Base-by-base conservation (phyloP, 768 basidiomycete genomes). In the Suillus alpinus region DNA sequence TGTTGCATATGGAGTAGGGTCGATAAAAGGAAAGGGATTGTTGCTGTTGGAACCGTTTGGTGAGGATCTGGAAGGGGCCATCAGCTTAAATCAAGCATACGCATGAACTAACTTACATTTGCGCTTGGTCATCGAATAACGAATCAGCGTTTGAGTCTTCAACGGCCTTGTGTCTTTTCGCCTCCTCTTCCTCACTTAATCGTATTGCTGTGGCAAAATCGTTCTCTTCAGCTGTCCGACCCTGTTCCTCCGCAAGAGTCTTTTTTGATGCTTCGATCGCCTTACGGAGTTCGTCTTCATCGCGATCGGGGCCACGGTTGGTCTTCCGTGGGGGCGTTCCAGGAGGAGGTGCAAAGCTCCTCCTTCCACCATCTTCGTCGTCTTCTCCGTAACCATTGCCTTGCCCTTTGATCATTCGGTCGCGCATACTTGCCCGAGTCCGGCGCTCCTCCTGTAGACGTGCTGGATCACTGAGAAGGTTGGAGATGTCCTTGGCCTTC, bases 401-500 rank as follows among this genome's bases (percentile, higher is more conserved):
- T 0, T 79, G 71, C 13, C 87, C 88, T 47, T 85, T 84, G 58
- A 91, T 80, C 94, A 99, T 94, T 29, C 96, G 86, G 78, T 98
- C 94, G 36, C 94, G 86, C 97, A 99, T 98, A 56, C 83, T 81
- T 3, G 95, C 94, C 26, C 95, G 82, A 43, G 86, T 83, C 16
- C 87, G 83, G 36, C 97, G 85, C 73, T 96, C 95, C 64, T 92
- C 86, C 12, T 93, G 84, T 51, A 99, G 82, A 9, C 97, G 87
- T 2, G 80, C 76, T 59, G 96, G 88, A 71, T 99, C 97, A 72
- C 85, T 82, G 31, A 99, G 82, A 13, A 98, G 84, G 70, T 94
- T 95, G 39, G 94, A 95, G 74, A 99, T 98, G 66, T 98, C 97
- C 73, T 99, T 98, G 13, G 97, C 97, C 76, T 96, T 95, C 73